These are phyloP conservation scores for Sclerotinia sclerotiorum DNA, from an alignment of 2,329 filamentous ascomycete genomes.

Conservation along the genomic window DNA sequence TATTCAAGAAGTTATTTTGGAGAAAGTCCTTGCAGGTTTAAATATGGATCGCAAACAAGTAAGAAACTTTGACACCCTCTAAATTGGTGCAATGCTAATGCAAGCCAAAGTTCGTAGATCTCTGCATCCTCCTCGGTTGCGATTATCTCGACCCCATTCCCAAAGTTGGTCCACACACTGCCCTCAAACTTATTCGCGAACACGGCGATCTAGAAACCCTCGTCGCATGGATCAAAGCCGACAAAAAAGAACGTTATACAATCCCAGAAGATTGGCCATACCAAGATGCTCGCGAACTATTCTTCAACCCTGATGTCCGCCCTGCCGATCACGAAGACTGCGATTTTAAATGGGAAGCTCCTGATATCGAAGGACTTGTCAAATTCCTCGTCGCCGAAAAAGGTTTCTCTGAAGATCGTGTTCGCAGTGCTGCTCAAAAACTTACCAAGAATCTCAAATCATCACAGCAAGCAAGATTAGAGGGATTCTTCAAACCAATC, in stretches of 20 bases:
- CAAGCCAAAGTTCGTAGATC: conserved; percentile 77
- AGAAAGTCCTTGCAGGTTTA: conserved; percentile 82
- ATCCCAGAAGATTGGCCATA: conserved; percentile 98
- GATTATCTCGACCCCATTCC: conserved; percentile 97
- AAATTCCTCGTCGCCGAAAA: conserved; percentile 91
- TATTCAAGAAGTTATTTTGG: conserved; percentile 89
- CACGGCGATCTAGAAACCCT: conserved; percentile 85
- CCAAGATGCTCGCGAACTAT: conserved; percentile 84
- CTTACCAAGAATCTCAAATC: conserved; percentile 89
- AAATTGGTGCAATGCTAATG: conserved; percentile 12
- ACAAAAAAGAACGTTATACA: conserved; percentile 74
- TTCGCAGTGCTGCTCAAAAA: conserved; percentile 73
- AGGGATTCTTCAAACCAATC: conserved; percentile 95
- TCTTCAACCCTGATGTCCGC: conserved; percentile 87
- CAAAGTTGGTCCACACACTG: conserved; percentile 88
- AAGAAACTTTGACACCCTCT: conserved; percentile 31
- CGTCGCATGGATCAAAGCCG: conserved; percentile 74
- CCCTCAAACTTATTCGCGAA: conserved; percentile 90
- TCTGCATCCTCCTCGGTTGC: conserved; percentile 95
- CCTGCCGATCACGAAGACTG: conserved; percentile 80
- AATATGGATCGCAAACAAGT: conserved; percentile 86
- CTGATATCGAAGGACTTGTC: conserved; percentile 85
- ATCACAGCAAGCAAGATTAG: conserved; percentile 84
- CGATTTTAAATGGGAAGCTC: conserved; percentile 97
- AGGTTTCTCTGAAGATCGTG: conserved; percentile 93